Percentiles rank a stretch among this genome's conserved stretches.
Conservation (phyloP, 192 early-diverging fungal species). For the Coemansia sp. region DNA sequence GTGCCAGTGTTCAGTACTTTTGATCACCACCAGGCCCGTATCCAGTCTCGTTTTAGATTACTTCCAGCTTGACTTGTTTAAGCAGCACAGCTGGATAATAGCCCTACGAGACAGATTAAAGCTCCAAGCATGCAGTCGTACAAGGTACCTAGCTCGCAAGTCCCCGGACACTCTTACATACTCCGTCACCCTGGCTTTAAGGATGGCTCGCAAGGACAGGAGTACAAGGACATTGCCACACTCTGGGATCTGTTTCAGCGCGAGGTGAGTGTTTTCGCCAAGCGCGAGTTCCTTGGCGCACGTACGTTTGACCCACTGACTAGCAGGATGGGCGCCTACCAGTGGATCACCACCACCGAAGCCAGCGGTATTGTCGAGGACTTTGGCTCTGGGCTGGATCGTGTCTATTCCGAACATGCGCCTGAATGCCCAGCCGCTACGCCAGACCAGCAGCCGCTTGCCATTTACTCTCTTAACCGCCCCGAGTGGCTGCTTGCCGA, state of each 20-base stretch:
- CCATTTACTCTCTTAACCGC: slow-evolving; percentile 69
- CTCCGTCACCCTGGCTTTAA: slow-evolving; percentile 30
- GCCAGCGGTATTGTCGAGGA: slow-evolving; percentile 57
- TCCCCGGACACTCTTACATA: slow-evolving; percentile 29
- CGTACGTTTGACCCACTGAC: slow-evolving; percentile 12
- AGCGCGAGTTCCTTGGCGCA: slow-evolving; percentile 29
- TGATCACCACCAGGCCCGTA: too few relatives aligned
- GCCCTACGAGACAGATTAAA: neutral
- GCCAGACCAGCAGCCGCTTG: slow-evolving; percentile 52
- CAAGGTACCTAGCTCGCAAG: slow-evolving; percentile 36
- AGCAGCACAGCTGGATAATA: too few relatives aligned
- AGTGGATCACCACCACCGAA: slow-evolving; percentile 61
- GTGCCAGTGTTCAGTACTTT: too few relatives aligned
- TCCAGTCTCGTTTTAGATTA: too few relatives aligned
- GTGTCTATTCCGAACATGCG: slow-evolving; percentile 57
- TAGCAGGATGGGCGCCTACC: slow-evolving; percentile 16
- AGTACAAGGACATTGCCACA: slow-evolving; percentile 29
- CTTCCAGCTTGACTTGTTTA: too few relatives aligned
- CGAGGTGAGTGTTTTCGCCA: slow-evolving; percentile 14
- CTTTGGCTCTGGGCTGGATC: slow-evolving; percentile 62
- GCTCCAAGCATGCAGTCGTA: slow-evolving; percentile 5
- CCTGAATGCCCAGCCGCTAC: neutral
- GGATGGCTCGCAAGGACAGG: slow-evolving; percentile 29
- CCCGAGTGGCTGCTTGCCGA: slow-evolving; percentile 74
- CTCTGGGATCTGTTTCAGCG: slow-evolving; percentile 33